Evolutionary conservation across 2,329 filamentous ascomycete species (phyloP), one percentile per base, ranked within the genome.

Genomic region (Curvularia sp.): DNA sequence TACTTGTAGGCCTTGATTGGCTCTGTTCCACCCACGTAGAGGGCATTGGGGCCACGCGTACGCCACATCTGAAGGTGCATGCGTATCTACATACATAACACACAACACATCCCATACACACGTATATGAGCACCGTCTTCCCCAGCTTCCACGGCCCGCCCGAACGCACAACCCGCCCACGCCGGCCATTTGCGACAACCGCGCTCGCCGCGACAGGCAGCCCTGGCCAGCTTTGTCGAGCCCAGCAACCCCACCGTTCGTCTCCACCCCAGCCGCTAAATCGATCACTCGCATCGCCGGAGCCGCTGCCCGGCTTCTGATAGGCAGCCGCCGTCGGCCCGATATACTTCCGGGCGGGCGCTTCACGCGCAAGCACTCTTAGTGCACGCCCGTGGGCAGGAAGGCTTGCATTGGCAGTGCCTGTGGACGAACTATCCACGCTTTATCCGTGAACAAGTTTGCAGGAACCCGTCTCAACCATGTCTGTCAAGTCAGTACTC

Each of bases 401-500:
- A 55, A 41, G 67, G 65, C 65, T 59, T 65, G 65, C 65, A 69
- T 68, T 63, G 57, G 55, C 53, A 59, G 53, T 42, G 57, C 45
- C 45, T 36, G 57, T 60, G 57, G 60, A 50, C 60, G 64, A 67
- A 66, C 64, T 53, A 58, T 66, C 60, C 60, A 57, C 55, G 59
- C 60, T 49, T 60, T 60, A 63, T 59, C 56, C 65, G 57, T 60
- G 63, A 70, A 59, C 63, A 64, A 60, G 61, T 60, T 60, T 60
- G 51, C 53, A 57, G 56, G 46, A 61, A 59, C 34, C 32, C 36
- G 63, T 56, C 61, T 56, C 61, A 67, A 38, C 49, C 48, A 78
- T 78, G 76, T 77, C 75, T 60, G 72, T 78, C 68, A 78, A 78
- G 76, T 78, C 55, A 74, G 75, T 77, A 66, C 57, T 46, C 38